These are phyloP conservation scores for Aspergillus sp. DNA, from an alignment of 2,329 filamentous ascomycete species.

Conservation along the genomic window DNA sequence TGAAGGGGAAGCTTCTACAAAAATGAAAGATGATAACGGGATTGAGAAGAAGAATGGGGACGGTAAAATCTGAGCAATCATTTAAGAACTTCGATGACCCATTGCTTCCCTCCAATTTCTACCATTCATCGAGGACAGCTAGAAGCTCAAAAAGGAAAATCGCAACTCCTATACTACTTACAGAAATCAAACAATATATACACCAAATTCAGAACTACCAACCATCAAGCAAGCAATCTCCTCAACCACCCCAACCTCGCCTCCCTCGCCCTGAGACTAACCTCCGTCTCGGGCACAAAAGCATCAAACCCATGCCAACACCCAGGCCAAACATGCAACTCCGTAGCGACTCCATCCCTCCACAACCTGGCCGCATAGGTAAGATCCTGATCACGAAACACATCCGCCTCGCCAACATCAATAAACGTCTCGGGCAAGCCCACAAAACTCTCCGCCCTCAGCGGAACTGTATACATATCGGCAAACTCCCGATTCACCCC, in stretches of 20 bases:
- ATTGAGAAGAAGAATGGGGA: too few relatives aligned
- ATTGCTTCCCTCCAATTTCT: too few relatives aligned
- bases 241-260: not conserved
- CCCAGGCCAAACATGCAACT: constrained; percentile 20
- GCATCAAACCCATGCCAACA: constrained; percentile 16
- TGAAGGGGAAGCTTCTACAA: too few relatives aligned
- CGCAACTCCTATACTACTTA: too few relatives aligned
- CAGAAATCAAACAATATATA: too few relatives aligned
- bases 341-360: constrained; percentile 12
- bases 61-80: too few relatives aligned
- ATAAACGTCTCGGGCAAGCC: constrained; percentile 15
- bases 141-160: too few relatives aligned
- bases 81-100: too few relatives aligned
- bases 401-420: constrained; percentile 17
- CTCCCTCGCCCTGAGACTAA: not conserved
- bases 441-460: constrained; percentile 6
- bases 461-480: constrained; percentile 1
- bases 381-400: constrained; percentile 18
- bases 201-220: not conserved
- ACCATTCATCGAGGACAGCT: too few relatives aligned
- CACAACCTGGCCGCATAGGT: constrained; percentile 12
- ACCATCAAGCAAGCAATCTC: not conserved
- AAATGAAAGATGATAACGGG: too few relatives aligned
- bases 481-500: not conserved
- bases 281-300: not conserved